Evolutionary conservation across 1,284 basidiomycete species (phyloP).

Genomic region (Termitomyces sp.): DNA sequence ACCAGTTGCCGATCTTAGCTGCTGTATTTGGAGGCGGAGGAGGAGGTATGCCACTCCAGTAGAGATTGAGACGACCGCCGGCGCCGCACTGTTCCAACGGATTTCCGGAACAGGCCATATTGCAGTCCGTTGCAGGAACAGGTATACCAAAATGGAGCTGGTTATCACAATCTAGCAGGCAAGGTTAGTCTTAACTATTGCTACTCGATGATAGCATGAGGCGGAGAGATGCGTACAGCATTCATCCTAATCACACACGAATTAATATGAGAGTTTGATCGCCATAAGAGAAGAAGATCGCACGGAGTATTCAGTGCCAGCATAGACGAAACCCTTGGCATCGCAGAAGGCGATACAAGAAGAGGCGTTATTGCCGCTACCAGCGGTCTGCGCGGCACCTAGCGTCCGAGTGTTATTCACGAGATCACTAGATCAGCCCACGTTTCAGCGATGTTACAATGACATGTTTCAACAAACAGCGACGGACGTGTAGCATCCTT

Average conservation of each 20-base stretch:
- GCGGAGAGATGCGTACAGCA: conserved; percentile 44
- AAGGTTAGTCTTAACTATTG: conserved; percentile 3
- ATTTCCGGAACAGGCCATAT: conserved; percentile 58
- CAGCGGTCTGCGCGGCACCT: conserved; percentile 36
- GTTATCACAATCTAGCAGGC: conserved; percentile 55
- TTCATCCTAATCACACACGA: conserved; percentile 28
- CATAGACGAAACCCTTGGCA: conserved; percentile 45
- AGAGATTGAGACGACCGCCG: conserved; percentile 54
- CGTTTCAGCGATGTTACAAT: conserved; percentile 2
- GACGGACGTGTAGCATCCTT: conserved; percentile 62
- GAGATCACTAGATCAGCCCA: conserved; percentile 39
- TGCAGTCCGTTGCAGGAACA: conserved; percentile 49
- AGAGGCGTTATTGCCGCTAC: conserved; percentile 59
- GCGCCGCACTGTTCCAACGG: conserved; percentile 57
- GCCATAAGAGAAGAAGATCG: conserved; percentile 11
- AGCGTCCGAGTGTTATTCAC: conserved; percentile 46
- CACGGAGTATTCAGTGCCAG: conserved; percentile 53
- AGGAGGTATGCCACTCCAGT: conserved; percentile 52
- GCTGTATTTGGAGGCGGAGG: conserved; percentile 48
- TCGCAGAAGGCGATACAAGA: conserved; percentile 60
- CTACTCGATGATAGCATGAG: conserved; percentile 5
- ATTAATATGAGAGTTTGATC: not conserved
- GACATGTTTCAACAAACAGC: not conserved
- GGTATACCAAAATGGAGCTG: conserved; percentile 41
- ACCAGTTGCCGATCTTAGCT: conserved; percentile 53